Base-by-base conservation (phyloP, 768 basidiomycete species). In the Russula sp. region DNA sequence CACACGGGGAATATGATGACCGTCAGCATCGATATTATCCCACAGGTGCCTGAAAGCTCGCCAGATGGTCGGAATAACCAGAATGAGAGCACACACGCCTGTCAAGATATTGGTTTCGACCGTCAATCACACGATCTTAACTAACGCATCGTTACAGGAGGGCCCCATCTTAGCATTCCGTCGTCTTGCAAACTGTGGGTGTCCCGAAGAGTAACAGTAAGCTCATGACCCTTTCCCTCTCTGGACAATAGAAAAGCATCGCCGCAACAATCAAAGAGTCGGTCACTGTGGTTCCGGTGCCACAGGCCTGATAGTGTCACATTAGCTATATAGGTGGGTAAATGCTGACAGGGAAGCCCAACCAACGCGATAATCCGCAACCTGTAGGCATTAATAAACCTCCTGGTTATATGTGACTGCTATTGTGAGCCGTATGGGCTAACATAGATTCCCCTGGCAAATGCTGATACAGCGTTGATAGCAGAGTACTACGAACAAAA, bases 91-190 rank as follows among this genome's bases (percentile, higher is more conserved):
- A 3, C 4, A 53, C 57, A n/a, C 26, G 59, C 63, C n/a, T 3
- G 63, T 64, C 51, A 59, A 16, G 8, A 48, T 3, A 36, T 64
- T 64, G n/a, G 58, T 60, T 48, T 64, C 63, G 38, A 64, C 20
- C 0, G 52, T 64, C 53, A 64, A 42, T 38, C 58, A 26, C 16
- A 60, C 28, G 26, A 64, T 20, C 32, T 6, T 60, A 13, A 28
- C 9, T 18, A 64, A 18, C 1, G 44, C 44, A 13, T 55, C 34
- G 3, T 59, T 24, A 24, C 34, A 11, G 14, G 53, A 48, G 40
- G 6, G 1, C 14, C 13, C 49, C 13, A 10, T 11, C 13, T 3
- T 24, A 16, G 18, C 16, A 1, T 7, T 20, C 10, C 54, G 36
- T 51, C 22, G n/a, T 28, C 51, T 40, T 38, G 10, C 26, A 9